Base-by-base conservation (phyloP, 768 basidiomycete genomes). In the Hericium erinaceus region DNA sequence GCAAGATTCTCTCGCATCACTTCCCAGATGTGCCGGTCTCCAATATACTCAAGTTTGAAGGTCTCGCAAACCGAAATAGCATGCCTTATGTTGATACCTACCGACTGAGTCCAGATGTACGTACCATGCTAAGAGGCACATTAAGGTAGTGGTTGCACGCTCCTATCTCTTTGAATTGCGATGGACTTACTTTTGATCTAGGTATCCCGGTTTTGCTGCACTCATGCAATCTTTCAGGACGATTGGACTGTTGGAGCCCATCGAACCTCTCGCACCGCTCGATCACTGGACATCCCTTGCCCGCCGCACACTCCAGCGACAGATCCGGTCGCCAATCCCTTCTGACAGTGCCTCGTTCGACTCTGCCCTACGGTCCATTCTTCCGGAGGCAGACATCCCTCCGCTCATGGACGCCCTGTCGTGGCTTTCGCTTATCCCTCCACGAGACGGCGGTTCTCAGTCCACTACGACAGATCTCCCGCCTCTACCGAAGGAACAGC, bases 41-140 rank as follows among this genome's bases (percentile, higher is more conserved):
- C 16, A 70, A 75, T 11, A 78, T 81, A 2, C 74, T 91, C 46
- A 74, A 72, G 50, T 71, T 95, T 15, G 93, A 98, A 65, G 94
- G 94, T 0, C 69, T 95, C 1, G 84, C 95, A 20, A 98, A 98
- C 68, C 74, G 93, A 28, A 80, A 95, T 66, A 91, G 89, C 62
- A 64, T 94, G 7, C 70, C 77, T 0, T 97, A 98, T 65, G 77
- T 77, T 0, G 69, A 75, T 5, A 77, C 79, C 2, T 97, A 97
- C 68, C 73, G 76, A 0, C 73, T 92, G 2, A 75, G 74, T 5
- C 24, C 22, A 10, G 49, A 57, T 6, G 62, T 89, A 57, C 75
- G 79, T 52, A 87, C 91, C 1, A 72, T 95, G 52, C 70, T 97
- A 64, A 78, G 95, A 38, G 95, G 95, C 4, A 97, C 95, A 0